Base-by-base conservation (phyloP, 805 yeast species). In the Cyberlindnera saturnus region DNA sequence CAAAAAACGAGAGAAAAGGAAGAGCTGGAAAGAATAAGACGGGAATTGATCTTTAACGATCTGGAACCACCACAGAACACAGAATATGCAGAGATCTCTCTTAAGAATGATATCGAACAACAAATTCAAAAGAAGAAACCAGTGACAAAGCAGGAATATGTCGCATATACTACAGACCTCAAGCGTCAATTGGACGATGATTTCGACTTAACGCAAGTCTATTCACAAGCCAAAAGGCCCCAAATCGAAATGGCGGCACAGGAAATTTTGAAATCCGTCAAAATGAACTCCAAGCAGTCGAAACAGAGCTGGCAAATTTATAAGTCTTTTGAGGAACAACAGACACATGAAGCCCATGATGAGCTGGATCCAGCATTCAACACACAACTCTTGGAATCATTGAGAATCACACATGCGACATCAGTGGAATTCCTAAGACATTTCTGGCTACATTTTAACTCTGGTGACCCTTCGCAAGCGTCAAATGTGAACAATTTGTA, bases 381-480 rank as follows among this genome's bases (percentile, higher is more conserved):
- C n/a, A 41, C 41, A 4, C 62, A 57, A 10, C 48, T 70, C 1
- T 43, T 75, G 10, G 85, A 81, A 39, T 68, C 73, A 36, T 64
- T 85, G 32, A 64, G 81, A 40, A 61, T 82, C 34, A 70, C 82
- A 14, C 90, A 86, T 57, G 76, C 82, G 1, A 82, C 93, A 0
- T 78, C 90, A 3, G 71, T 81, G 32, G 95, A 85, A 59, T 86
- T 85, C 57, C 62, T 86, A 34, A 75, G 79, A 44, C 95, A 85
- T 59, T 86, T 84, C 59, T 86, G 90, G 84, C 57, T 72, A 1
- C 81, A 79, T 56, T 76, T 76, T 52, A 74, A 73, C 46, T 69
- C 75, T 40, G 71, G 74, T 34, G 70, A 68, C 43, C 63, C 72
- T 2, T 60, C 72, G 33, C 73, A 73, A 40, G 75, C 75, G 0